Evolutionary conservation across 345 rosid genomes (phyloP).

Genomic region (rapeseed (Brassica napus)): Da-Ae NC_063444.1:15312501-15313000

Average conservation of each 20-base stretch:
- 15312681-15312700: conserved; percentile 66
- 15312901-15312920: conserved; percentile 46
- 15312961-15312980: conserved; percentile 38
- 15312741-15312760: conserved; percentile 69
- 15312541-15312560: conserved; percentile 88
- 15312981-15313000: conserved; percentile 15
- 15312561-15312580: conserved; percentile 64
- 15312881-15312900: conserved; percentile 59
- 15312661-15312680: conserved; percentile 60
- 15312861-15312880: conserved; percentile 48
- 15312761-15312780: conserved; percentile 54
- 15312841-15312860: conserved; percentile 49
- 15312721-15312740: conserved; percentile 58
- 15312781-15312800: conserved; percentile 38
- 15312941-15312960: conserved; percentile 63
- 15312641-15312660: conserved; percentile 61
- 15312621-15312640: conserved; percentile 61
- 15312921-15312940: conserved; percentile 63
- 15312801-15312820: conserved; percentile 49
- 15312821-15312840: conserved; percentile 52
- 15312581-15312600: conserved; percentile 74
- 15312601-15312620: conserved; percentile 78
- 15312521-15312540: conserved; percentile 72
- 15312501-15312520: conserved; percentile 56
- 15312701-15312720: conserved; percentile 44